Evolutionary conservation across 169 alveolate species (phyloP).

Genomic region (Sarcocystis neurona): DNA sequence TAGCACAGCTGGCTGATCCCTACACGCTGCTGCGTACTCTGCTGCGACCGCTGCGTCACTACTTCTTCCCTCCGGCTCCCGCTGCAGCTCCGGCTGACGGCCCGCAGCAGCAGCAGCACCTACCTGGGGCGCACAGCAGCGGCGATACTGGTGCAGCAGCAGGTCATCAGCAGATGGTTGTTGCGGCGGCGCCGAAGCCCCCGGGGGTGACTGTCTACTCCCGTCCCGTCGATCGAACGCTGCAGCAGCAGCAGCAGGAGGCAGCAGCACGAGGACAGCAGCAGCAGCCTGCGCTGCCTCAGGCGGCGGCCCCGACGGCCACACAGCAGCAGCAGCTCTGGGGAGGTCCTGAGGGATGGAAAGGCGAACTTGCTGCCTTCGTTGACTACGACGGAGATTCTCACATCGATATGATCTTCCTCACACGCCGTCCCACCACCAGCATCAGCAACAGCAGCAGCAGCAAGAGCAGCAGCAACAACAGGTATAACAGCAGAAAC

Average conservation of each 20-base stretch:
- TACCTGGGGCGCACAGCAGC: too few relatives aligned
- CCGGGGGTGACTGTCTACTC: too few relatives aligned
- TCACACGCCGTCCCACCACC: slow-evolving; percentile 10
- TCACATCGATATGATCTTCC: slow-evolving; percentile 38
- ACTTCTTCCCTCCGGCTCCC: neutral
- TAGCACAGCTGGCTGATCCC: neutral
- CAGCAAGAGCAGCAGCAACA: slow-evolving; percentile 8
- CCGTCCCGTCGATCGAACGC: neutral
- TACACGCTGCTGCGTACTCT: too few relatives aligned
- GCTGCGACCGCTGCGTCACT: too few relatives aligned
- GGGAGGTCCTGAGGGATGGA: slow-evolving; percentile 33
- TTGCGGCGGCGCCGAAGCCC: too few relatives aligned
- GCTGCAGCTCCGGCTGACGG: neutral
- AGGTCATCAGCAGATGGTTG: too few relatives aligned
- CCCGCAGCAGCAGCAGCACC: too few relatives aligned
- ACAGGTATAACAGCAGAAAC: slow-evolving; percentile 7
- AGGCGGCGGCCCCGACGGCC: neutral
- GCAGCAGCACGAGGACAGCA: neutral
- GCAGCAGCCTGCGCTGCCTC: neutral
- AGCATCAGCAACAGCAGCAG: slow-evolving; percentile 10
- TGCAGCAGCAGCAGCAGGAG: neutral
- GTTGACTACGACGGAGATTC: slow-evolving; percentile 42
- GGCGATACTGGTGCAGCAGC: too few relatives aligned
- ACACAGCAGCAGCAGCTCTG: slow-evolving; percentile 23
- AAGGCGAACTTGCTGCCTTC: slow-evolving; percentile 41